Evolutionary conservation across 345 rosid genomes (phyloP), one percentile per base, ranked within the genome.

Genomic region (Hypericum androsaemum): DNA sequence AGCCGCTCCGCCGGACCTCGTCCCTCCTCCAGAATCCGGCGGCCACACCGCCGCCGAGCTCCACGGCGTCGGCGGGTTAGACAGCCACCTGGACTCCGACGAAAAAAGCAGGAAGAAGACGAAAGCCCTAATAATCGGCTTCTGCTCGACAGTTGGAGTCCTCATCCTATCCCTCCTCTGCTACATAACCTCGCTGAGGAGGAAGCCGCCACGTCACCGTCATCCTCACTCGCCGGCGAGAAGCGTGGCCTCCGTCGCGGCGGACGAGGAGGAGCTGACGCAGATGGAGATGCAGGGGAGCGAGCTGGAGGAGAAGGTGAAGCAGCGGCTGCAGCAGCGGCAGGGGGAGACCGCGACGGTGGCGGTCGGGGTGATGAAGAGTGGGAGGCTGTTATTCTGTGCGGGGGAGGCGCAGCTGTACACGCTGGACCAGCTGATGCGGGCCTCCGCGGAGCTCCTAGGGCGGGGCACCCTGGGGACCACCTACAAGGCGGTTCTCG

Each of bases 401-500:
- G 89, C 87, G 12, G 96, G 95, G 11, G 98, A 90, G 81, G 77
- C 77, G 46, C 87, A 84, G 52, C 61, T 78, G 44, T 87, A 86
- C 59, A 57, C 87, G 48, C 65, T 90, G 76, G 98, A 90, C 46
- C 98, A 90, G 71, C 86, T 86, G 63, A 87, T 90, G 98, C 77
- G 90, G 59, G 90, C 79, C 1, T 86, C 95, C 0, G 96, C 98
- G 10, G 98, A 90, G 75, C 65, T 87, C 74, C 77, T 90, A n/a
- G 98, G 98, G 10, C 66, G 79, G 43, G 96, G 98, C 2, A 74
- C 79, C 0, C 54, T 76, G 50, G 98, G 96, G 59, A 73, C 89
- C 39, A 90, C 96, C 6, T 90, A 90, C 61, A 90, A 87, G 59
- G 95, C 92, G 0, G 87, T 87, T 61, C 68, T 90, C 42, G 96